A percentile compares a stretch with the other conserved stretches of the same genome.
These are phyloP conservation scores for Pichia deserticola DNA, from an alignment of 805 yeast genomes.

Conservation along the genomic window DNA sequence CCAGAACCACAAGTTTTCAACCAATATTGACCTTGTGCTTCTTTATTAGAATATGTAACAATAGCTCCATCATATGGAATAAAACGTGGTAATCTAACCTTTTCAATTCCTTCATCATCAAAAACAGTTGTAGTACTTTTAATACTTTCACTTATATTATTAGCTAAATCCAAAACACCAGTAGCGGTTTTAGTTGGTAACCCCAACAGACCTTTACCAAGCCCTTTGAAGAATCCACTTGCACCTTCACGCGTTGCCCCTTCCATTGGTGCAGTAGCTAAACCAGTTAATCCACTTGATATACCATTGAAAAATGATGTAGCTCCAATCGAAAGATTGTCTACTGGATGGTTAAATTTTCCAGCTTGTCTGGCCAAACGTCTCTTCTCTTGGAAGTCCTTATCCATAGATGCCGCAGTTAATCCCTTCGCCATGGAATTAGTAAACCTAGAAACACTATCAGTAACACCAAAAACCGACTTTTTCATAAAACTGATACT, in stretches of 20 bases:
- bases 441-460: slow-evolving; percentile 85
- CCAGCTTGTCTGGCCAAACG: slow-evolving; percentile 58
- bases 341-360: slow-evolving; percentile 73
- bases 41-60: slow-evolving; percentile 69
- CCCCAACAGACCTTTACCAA: slow-evolving; percentile 93
- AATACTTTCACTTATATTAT: slow-evolving; percentile 89
- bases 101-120: slow-evolving; percentile 68
- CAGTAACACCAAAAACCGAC: slow-evolving; percentile 90
- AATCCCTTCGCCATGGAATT: slow-evolving; percentile 94
- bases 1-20: slow-evolving; percentile 81
- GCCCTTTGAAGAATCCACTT: slow-evolving; percentile 83
- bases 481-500: slow-evolving; percentile 90
- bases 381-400: slow-evolving; percentile 78
- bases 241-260: slow-evolving; percentile 91
- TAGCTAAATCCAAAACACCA: slow-evolving; percentile 88
- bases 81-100: slow-evolving; percentile 76
- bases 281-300: slow-evolving; percentile 81
- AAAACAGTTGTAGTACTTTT: slow-evolving; percentile 86
- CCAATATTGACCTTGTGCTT: slow-evolving; percentile 94
- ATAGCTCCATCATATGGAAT: slow-evolving; percentile 65
- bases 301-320: slow-evolving; percentile 80
- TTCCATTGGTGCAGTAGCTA: slow-evolving; percentile 83
- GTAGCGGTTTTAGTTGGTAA: slow-evolving; percentile 95
- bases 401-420: slow-evolving; percentile 83
- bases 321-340: slow-evolving; percentile 82